Evolutionary conservation across 345 rosid species (phyloP), one percentile per base, ranked within the genome.

Genomic region (Boechera divaricarpa): DNA sequence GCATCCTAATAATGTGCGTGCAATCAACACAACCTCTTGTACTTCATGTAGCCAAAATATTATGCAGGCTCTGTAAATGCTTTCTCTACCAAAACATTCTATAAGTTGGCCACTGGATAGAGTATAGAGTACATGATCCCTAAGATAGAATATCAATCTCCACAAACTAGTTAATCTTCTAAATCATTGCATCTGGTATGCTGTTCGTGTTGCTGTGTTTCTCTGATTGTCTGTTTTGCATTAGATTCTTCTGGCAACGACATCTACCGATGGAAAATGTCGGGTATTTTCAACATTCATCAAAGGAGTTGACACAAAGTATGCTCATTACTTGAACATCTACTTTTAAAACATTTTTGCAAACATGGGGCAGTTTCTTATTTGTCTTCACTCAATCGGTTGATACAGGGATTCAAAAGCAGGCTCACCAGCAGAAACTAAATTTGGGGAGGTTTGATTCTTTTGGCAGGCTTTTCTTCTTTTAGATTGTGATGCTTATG

Each of bases 181-280:
- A n/a, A 42, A 0, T n/a, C 12, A 44, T 45, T n/a, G 66, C 28
- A 53, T 2, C 11, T 28, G 49, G 41, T 32, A 72, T 71, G 28
- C 1, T 33, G 13, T 28, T 38, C 6, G 10, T 63, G 29, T 29
- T 57, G 26, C 59, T 39, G 41, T 72, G 32, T 16, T 58, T 21
- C 9, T 64, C 63, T 78, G 39, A 67, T 78, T 73, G 45, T 52
- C 51, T 45, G 64, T 47, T 77, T 11, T 52, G 70, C 62, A 36
- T 68, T 82, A 95, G 99, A 79, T 92, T 86, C 87, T 89, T 81
- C 90, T 95, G 77, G 97, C 97, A 73, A 95, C 99, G 35, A 87
- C 97, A 70, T 95, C 98, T 28, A 95, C 98, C 6, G 98, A 95
- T 87, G 98, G 99, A 79, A 95, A 95, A 83, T 95, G 98, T 75